Evolutionary conservation across 2,329 filamentous ascomycete genomes (phyloP).

Genomic region (Pleomassaria siparia): DNA sequence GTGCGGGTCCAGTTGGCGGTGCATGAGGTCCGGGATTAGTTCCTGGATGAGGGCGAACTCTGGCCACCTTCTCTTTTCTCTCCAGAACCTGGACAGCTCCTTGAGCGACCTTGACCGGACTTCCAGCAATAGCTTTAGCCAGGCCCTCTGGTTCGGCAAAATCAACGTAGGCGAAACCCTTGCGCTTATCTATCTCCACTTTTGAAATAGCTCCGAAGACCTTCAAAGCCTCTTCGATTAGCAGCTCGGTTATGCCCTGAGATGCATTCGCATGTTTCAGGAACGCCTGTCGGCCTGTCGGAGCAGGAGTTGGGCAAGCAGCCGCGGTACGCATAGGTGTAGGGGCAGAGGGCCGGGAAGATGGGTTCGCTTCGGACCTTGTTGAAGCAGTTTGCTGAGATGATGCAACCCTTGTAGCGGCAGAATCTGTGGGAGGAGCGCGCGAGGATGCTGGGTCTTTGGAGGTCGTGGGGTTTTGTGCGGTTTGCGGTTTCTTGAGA

Average conservation of each 20-base stretch:
- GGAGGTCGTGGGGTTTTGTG: constrained; percentile 23
- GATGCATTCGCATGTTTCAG: constrained; percentile 70
- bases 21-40: constrained; percentile 18
- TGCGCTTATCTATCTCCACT: constrained; percentile 92
- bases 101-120: constrained; percentile 79
- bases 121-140: constrained; percentile 77
- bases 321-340: constrained; percentile 13
- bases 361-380: constrained; percentile 13
- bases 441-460: constrained; percentile 36
- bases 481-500: constrained; percentile 42
- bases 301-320: constrained; percentile 24
- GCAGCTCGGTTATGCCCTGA: constrained; percentile 83
- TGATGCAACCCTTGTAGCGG: constrained; percentile 23
- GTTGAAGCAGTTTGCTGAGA: constrained; percentile 18
- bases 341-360: constrained; percentile 8
- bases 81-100: constrained; percentile 86
- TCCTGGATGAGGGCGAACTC: constrained; percentile 20
- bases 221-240: constrained; percentile 74
- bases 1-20: constrained; percentile 30
- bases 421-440: constrained; percentile 30
- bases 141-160: constrained; percentile 74
- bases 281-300: constrained; percentile 56
- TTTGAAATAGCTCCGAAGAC: constrained; percentile 72
- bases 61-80: constrained; percentile 60
- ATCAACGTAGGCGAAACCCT: constrained; percentile 91